Percentiles rank a stretch among this genome's conserved stretches.
phyloP scores from a whole-genome alignment of 768 basidiomycete genomes.

The Sporobolomyces roseus region DNA sequence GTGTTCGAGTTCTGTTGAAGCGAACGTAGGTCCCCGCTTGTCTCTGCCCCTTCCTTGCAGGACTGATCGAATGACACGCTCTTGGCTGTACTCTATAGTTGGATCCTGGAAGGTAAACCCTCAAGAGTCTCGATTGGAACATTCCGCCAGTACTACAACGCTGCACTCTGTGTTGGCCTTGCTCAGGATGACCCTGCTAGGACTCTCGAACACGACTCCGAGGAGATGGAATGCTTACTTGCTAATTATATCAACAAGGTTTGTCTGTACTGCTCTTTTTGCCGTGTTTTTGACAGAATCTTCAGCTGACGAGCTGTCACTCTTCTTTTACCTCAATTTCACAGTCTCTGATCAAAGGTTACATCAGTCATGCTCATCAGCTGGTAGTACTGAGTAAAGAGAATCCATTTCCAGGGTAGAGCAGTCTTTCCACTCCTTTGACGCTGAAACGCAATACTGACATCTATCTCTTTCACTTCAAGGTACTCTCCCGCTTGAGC shows the following conservation, averaged over 20 bases:
- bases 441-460: too few relatives aligned
- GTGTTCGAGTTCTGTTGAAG: conserved; percentile 71
- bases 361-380: conserved; percentile 92
- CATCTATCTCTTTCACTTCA: background rate
- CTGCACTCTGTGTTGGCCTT: conserved; percentile 42
- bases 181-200: background rate
- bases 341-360: conserved; percentile 79
- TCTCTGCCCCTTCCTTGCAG: background rate
- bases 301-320: too few relatives aligned
- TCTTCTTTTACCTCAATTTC: background rate
- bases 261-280: conserved; percentile 26
- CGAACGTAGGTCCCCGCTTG: conserved; percentile 48
- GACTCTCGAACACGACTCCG: conserved; percentile 57
- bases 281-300: too few relatives aligned
- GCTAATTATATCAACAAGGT: conserved; percentile 83
- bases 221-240: conserved; percentile 71
- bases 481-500: background rate
- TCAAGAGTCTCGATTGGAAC: conserved; percentile 74
- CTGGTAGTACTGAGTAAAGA: conserved; percentile 84
- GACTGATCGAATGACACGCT: background rate
- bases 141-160: conserved; percentile 54
- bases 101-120: conserved; percentile 68
- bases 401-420: conserved; percentile 48
- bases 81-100: conserved; percentile 54
- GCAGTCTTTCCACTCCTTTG: too few relatives aligned